Evolutionary conservation across 257 asterid species (phyloP).

Genomic region (Gynochthodes officinalis): DNA sequence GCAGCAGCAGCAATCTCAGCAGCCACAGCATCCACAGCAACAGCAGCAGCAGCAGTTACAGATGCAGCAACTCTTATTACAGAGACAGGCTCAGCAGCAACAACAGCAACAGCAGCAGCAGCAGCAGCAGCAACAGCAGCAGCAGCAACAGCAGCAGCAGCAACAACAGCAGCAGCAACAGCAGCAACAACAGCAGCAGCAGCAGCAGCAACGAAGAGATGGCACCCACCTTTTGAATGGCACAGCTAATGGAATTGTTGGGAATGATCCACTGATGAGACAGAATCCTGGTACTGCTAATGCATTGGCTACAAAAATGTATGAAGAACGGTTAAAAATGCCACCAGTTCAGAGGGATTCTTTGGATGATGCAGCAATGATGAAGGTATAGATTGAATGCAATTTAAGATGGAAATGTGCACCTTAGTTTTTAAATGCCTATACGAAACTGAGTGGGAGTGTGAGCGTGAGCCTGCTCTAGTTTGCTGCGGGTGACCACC

Average conservation of each 20-base stretch:
- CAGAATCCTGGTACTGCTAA: slow-evolving; percentile 86
- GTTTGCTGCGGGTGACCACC: slow-evolving; percentile 7
- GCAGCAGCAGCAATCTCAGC: slow-evolving; percentile 47
- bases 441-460: neutral
- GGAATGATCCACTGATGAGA: slow-evolving; percentile 73
- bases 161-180: slow-evolving; percentile 64
- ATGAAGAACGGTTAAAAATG: slow-evolving; percentile 76
- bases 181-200: slow-evolving; percentile 39
- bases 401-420: neutral
- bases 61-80: slow-evolving; percentile 72
- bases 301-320: slow-evolving; percentile 82
- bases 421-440: neutral
- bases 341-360: slow-evolving; percentile 86
- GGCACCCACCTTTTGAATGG: slow-evolving; percentile 78
- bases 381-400: slow-evolving; percentile 54
- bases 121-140: slow-evolving; percentile 52
- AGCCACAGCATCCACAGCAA: slow-evolving; percentile 45
- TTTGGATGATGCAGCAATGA: slow-evolving; percentile 76
- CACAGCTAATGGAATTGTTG: slow-evolving; percentile 70
- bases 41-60: slow-evolving; percentile 69
- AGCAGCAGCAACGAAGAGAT: slow-evolving; percentile 71
- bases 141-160: slow-evolving; percentile 52
- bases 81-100: slow-evolving; percentile 77
- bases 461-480: neutral
- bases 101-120: slow-evolving; percentile 62